These are phyloP conservation scores for Aspergillus steynii DNA, from an alignment of 495 filamentous ascomycete genomes.

Conservation along the genomic window DNA sequence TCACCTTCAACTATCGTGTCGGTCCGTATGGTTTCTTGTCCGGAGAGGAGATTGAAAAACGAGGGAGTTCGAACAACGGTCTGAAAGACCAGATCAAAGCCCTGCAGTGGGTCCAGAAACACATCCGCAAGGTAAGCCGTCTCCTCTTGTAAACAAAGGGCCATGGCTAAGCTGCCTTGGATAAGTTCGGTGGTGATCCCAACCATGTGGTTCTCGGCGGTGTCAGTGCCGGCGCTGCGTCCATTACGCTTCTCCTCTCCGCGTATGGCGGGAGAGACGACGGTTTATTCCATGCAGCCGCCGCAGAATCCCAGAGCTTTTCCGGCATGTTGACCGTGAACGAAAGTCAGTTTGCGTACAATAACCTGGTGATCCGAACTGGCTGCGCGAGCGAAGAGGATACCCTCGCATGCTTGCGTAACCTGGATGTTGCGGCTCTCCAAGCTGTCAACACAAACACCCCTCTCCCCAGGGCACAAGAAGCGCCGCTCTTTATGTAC, in stretches of 20 bases:
- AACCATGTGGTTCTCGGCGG: constrained; percentile 70
- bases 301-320: constrained; percentile 67
- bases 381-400: constrained; percentile 48
- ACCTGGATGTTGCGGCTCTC: constrained; percentile 46
- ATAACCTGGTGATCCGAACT: constrained; percentile 57
- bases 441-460: constrained; percentile 54
- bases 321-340: constrained; percentile 56
- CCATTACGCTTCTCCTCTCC: constrained; percentile 65
- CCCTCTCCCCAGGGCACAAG: constrained; percentile 52
- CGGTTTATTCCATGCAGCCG: constrained; percentile 61
- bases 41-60: constrained; percentile 54
- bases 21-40: constrained; percentile 75
- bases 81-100: constrained; percentile 68
- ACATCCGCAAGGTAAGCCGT: constrained; percentile 54
- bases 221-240: constrained; percentile 69
- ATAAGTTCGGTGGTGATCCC: constrained; percentile 71
- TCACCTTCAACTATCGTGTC: constrained; percentile 79
- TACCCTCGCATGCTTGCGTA: constrained; percentile 60
- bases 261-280: constrained; percentile 60
- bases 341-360: constrained; percentile 65
- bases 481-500: constrained; percentile 58
- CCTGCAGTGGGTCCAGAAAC: constrained; percentile 66
- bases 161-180: background rate
- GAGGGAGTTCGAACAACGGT: constrained; percentile 65
- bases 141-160: background rate